Evolutionary conservation across 257 asterid genomes (phyloP).

Genomic region (Solanum etuberosum): DNA sequence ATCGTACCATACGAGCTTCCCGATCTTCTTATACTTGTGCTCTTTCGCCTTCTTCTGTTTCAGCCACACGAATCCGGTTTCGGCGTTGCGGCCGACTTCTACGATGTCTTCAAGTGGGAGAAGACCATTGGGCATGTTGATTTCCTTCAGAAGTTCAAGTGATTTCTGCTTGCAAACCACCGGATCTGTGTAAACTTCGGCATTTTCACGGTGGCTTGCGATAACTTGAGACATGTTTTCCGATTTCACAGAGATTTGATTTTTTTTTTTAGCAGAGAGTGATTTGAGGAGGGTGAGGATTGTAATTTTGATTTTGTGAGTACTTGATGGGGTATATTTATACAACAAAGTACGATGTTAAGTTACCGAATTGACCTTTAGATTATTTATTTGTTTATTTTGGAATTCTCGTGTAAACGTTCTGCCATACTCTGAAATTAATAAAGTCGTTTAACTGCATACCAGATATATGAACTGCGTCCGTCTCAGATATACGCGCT

Average conservation of each 20-base stretch:
- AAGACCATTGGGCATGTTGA: slow-evolving; percentile 61
- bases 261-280: background rate
- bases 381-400: background rate
- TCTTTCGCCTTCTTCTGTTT: slow-evolving; percentile 51
- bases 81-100: slow-evolving; percentile 52
- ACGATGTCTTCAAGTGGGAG: slow-evolving; percentile 54
- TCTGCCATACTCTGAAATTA: background rate
- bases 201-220: slow-evolving; percentile 44
- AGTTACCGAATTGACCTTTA: background rate
- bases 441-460: background rate
- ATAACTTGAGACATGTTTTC: slow-evolving; percentile 8
- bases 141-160: slow-evolving; percentile 39
- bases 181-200: slow-evolving; percentile 47
- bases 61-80: slow-evolving; percentile 64
- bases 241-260: background rate
- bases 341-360: background rate
- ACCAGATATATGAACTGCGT: background rate
- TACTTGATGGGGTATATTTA: background rate
- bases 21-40: slow-evolving; percentile 43
- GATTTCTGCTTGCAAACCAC: slow-evolving; percentile 52
- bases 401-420: background rate
- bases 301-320: background rate
- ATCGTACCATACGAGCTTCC: slow-evolving; percentile 49
- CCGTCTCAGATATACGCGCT: too few relatives aligned
- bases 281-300: too few relatives aligned